Percentiles rank a stretch among this genome's conserved stretches.
phyloP scores from a whole-genome alignment of 768 basidiomycete genomes.

The Rhodotorula taiwanensis region DNA sequence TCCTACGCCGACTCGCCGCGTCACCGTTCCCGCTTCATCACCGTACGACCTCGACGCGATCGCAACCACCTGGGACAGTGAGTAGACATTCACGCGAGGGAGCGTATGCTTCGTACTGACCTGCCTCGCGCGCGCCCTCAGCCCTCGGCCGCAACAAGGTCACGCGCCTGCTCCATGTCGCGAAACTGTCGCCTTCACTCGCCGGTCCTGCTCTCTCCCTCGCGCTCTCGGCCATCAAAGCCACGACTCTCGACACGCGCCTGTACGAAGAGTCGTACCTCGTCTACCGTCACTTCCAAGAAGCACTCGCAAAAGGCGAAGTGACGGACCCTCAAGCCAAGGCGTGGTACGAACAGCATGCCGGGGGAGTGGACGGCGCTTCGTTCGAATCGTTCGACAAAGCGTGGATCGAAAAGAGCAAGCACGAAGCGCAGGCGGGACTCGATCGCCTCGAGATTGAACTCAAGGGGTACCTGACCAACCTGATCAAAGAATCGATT shows the following conservation, averaged over 20 bases:
- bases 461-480: constrained; percentile 86
- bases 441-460: constrained; percentile 82
- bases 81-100: too few species aligned
- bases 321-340: constrained; percentile 8
- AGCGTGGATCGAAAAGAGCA: constrained; percentile 59
- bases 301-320: constrained; percentile 28
- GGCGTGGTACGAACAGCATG: constrained; percentile 11
- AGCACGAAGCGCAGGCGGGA: constrained; percentile 60
- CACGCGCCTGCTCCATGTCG: constrained; percentile 64
- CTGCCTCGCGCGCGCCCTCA: neutral
- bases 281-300: constrained; percentile 47
- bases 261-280: constrained; percentile 41
- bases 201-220: constrained; percentile 66
- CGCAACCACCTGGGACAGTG: constrained; percentile 68
- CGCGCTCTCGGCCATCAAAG: constrained; percentile 56
- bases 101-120: neutral
- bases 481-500: constrained; percentile 98
- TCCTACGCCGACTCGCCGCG: neutral
- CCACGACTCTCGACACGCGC: constrained; percentile 60
- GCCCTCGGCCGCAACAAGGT: constrained; percentile 64
- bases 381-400: constrained; percentile 56
- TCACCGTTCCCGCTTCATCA: constrained; percentile 63
- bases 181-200: constrained; percentile 58
- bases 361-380: neutral
- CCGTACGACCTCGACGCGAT: constrained; percentile 82